phyloP scores from a whole-genome alignment of 1,284 basidiomycete species.

The Trametes polyzona region DNA sequence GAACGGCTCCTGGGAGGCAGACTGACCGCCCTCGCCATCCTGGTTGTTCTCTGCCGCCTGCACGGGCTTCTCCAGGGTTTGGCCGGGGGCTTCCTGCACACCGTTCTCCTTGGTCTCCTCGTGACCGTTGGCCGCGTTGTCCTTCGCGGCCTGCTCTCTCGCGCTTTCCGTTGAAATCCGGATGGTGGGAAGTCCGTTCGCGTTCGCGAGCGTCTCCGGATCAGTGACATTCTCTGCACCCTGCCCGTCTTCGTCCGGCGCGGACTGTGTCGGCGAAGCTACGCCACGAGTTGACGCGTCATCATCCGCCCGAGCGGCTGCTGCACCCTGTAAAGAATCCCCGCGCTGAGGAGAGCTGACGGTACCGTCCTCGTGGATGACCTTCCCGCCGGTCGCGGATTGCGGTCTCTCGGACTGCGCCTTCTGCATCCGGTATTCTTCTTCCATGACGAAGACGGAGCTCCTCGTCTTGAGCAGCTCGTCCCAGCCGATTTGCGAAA shows the following conservation, averaged over 20 bases:
- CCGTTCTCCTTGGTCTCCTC: slow-evolving; percentile 33
- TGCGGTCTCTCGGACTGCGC: slow-evolving; percentile 57
- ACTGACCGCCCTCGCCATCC: slow-evolving; percentile 43
- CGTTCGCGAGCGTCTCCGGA: slow-evolving; percentile 31
- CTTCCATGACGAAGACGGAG: slow-evolving; percentile 98
- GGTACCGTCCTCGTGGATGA: slow-evolving; percentile 24
- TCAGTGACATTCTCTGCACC: slow-evolving; percentile 29
- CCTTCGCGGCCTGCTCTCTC: slow-evolving; percentile 31
- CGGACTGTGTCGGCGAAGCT: slow-evolving; percentile 35
- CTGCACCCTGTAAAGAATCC: slow-evolving; percentile 17
- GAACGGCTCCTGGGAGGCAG: slow-evolving; percentile 62
- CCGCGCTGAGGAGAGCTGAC: slow-evolving; percentile 23
- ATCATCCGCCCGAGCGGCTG: slow-evolving; percentile 57
- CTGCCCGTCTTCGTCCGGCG: slow-evolving; percentile 18
- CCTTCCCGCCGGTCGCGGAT: slow-evolving; percentile 24
- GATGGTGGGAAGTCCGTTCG: slow-evolving; percentile 77
- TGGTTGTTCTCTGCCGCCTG: slow-evolving; percentile 55
- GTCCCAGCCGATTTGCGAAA: slow-evolving; percentile 97
- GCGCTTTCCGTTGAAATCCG: slow-evolving; percentile 86
- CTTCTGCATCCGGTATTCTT: slow-evolving; percentile 94
- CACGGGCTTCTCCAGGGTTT: slow-evolving; percentile 61
- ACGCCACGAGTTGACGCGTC: slow-evolving; percentile 75
- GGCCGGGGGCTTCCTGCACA: slow-evolving; percentile 27
- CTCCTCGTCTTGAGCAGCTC: slow-evolving; percentile 95
- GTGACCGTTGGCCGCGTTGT: slow-evolving; percentile 36